Evolutionary conservation across 306 rosid species (phyloP).

Genomic region (Fragaria nilgerrensis): DNA sequence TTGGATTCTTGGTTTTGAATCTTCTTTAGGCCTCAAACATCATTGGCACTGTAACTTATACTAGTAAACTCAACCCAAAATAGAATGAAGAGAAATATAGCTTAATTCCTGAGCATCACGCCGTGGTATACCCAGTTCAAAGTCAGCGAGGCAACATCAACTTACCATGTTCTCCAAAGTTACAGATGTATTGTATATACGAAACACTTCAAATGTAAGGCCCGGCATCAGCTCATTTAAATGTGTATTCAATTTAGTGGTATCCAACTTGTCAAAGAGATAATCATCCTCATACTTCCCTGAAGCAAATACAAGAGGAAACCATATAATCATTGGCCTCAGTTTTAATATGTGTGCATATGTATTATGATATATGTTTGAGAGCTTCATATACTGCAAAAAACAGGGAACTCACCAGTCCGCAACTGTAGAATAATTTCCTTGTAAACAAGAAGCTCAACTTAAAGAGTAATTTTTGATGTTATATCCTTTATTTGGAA

Average conservation of each 20-base stretch:
- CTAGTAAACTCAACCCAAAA: no score
- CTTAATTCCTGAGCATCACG: no score
- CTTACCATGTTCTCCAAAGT: background rate
- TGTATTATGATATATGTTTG: no score
- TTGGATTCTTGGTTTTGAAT: no score
- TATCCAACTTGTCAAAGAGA: background rate
- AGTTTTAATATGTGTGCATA: background rate
- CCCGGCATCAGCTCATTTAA: background rate
- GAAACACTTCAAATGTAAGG: background rate
- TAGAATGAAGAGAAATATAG: no score
- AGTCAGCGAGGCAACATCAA: background rate
- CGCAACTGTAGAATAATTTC: background rate
- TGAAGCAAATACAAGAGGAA: no score
- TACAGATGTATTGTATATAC: background rate
- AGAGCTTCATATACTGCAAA: background rate
- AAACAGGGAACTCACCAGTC: background rate
- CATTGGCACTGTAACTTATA: no score
- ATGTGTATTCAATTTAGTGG: background rate
- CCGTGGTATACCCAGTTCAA: no score
- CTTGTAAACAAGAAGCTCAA: background rate
- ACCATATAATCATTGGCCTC: background rate
- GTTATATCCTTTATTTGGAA: background rate
- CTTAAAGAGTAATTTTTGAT: background rate
- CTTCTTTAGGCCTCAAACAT: no score
- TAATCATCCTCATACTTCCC: background rate